Evolutionary conservation across 371 early-diverging fungal species (phyloP).

Genomic region (Umbelopsis sp.): DNA sequence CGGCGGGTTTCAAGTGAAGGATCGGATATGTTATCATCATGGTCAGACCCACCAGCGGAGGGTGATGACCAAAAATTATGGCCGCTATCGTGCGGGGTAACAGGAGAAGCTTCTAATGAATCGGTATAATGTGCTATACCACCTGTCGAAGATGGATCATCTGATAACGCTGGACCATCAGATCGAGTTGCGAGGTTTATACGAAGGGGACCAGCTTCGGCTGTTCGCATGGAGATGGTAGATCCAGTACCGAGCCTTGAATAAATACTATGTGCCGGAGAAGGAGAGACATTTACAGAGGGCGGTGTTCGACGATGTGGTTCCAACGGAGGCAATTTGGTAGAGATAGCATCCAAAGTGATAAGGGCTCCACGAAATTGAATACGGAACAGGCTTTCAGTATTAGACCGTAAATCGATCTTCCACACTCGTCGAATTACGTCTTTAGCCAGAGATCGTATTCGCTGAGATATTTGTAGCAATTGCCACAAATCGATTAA

Average conservation of each 20-base stretch:
- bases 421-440: constrained; percentile 43
- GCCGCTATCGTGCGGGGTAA: constrained; percentile 13
- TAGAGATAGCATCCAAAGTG: constrained; percentile 26
- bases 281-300: background rate
- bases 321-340: constrained; percentile 16
- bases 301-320: constrained; percentile 17
- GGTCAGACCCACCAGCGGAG: constrained; percentile 10
- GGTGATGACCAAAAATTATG: constrained; percentile 18
- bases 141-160: background rate
- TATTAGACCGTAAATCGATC: constrained; percentile 32
- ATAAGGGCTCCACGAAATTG: constrained; percentile 49
- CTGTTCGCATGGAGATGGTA: constrained; percentile 1
- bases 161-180: background rate
- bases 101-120: constrained; percentile 9
- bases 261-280: constrained; percentile 13
- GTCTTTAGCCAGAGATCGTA: constrained; percentile 37
- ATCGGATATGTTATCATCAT: background rate
- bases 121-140: background rate
- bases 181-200: background rate
- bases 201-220: constrained; percentile 8
- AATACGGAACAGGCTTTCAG: constrained; percentile 37
- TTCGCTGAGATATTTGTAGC: constrained; percentile 32
- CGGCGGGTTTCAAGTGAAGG: background rate
- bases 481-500: constrained; percentile 43
- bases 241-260: constrained; percentile 15